phyloP scores from a whole-genome alignment of 2,329 filamentous ascomycete genomes.

The Didymella pinodella region DNA sequence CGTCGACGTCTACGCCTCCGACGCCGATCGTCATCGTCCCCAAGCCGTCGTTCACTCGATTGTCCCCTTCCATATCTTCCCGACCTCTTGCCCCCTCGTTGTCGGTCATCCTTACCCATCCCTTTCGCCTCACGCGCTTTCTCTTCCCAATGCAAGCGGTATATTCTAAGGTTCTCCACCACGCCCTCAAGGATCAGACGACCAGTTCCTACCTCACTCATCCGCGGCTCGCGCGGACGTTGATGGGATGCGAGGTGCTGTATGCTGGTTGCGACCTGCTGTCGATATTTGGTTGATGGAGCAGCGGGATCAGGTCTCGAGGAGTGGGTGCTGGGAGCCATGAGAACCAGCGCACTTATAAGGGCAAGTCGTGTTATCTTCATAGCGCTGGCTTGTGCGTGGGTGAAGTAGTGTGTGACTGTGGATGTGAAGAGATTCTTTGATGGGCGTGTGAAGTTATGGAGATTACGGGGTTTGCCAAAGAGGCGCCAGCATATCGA shows the following conservation, averaged over 20 bases:
- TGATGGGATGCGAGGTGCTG: conserved; percentile 24
- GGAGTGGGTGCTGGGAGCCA: neutral
- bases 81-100: no score
- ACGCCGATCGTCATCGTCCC: neutral
- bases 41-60: neutral
- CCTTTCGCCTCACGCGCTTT: conserved; percentile 5
- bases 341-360: neutral
- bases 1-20: neutral
- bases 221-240: conserved; percentile 16
- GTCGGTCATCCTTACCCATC: neutral
- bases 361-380: neutral
- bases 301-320: conserved; percentile 8
- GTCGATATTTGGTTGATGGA: conserved; percentile 19
- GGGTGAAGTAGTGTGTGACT: neutral
- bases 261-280: conserved; percentile 26
- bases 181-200: conserved; percentile 32
- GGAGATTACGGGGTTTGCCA: neutral
- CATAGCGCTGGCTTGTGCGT: neutral
- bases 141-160: conserved; percentile 27
- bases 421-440: neutral
- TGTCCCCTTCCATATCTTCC: no score
- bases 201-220: conserved; percentile 18
- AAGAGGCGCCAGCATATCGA: neutral
- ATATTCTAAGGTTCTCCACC: conserved; percentile 32
- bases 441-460: neutral